A percentile compares a stretch with the other conserved stretches of the same genome.
Evolutionary conservation across 2,329 filamentous ascomycete genomes (phyloP).

Genomic region (Waltergamsia citrina): DNA sequence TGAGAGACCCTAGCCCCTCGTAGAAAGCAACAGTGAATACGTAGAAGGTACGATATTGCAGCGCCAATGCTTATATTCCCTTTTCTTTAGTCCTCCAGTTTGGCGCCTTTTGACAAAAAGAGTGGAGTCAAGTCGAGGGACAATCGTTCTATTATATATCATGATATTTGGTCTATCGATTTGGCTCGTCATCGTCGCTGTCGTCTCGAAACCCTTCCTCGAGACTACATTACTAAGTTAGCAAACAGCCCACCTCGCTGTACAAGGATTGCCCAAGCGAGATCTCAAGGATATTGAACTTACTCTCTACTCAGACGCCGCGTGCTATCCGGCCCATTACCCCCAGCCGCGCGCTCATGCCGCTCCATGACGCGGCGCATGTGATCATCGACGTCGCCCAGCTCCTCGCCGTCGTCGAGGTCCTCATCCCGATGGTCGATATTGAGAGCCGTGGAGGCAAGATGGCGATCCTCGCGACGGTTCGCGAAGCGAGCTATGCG

Average conservation of each 20-base stretch:
- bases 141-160: neutral
- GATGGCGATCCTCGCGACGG: conserved; percentile 32
- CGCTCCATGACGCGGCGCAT: conserved; percentile 29
- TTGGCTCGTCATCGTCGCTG: conserved; percentile 25
- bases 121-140: no score
- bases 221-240: conserved; percentile 28
- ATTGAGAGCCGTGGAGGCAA: neutral
- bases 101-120: no score
- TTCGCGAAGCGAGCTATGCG: conserved; percentile 27
- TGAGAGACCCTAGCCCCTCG: no score
- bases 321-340: conserved; percentile 36
- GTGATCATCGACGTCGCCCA: conserved; percentile 47
- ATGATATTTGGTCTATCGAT: conserved; percentile 1
- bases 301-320: conserved; percentile 67
- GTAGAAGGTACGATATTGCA: no score
- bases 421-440: conserved; percentile 61
- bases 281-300: no score
- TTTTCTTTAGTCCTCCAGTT: no score
- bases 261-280: no score
- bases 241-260: conserved; percentile 4
- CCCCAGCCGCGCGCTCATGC: conserved; percentile 14
- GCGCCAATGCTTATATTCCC: no score
- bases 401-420: conserved; percentile 51
- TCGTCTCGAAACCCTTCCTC: conserved; percentile 45
- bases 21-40: no score